These are phyloP conservation scores for Rhodofomes roseus DNA, from an alignment of 1,284 basidiomycete genomes.

Conservation along the genomic window DNA sequence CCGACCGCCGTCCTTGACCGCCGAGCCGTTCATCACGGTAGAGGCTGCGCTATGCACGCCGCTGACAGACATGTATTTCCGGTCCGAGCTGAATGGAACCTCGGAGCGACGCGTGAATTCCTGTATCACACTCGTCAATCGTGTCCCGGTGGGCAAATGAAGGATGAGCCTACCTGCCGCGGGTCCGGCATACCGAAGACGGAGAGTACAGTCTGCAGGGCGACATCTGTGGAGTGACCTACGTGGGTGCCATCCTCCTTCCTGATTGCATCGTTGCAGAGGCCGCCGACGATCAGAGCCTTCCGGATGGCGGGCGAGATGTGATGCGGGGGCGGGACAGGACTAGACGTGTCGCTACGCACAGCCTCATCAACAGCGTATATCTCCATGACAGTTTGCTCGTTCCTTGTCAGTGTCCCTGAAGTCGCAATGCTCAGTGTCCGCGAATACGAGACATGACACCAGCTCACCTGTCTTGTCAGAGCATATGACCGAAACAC, in stretches of 20 bases:
- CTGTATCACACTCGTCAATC: conserved; percentile 29
- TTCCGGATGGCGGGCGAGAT: conserved; percentile 56
- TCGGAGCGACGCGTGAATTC: conserved; percentile 76
- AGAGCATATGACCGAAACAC: conserved; percentile 93
- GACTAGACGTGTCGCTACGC: conserved; percentile 52
- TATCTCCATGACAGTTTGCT: conserved; percentile 89
- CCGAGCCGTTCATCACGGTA: conserved; percentile 33
- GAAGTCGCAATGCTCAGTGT: not conserved
- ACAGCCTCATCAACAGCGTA: conserved; percentile 85
- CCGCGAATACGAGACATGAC: conserved; percentile 2
- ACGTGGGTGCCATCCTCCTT: conserved; percentile 76
- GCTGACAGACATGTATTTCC: conserved; percentile 89
- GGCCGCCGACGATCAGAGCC: conserved; percentile 61
- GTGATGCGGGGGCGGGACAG: conserved; percentile 25
- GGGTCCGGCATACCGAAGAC: conserved; percentile 70
- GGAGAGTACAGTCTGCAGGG: conserved; percentile 80
- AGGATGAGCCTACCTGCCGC: conserved; percentile 49
- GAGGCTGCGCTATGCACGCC: conserved; percentile 49
- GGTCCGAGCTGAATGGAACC: conserved; percentile 88
- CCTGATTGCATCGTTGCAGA: conserved; percentile 71
- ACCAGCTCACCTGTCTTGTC: conserved; percentile 84
- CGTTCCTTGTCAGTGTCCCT: conserved; percentile 94
- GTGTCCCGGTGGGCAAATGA: not conserved
- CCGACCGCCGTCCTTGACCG: conserved; percentile 30
- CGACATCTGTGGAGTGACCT: conserved; percentile 94